phyloP scores from a whole-genome alignment of 2,329 filamentous ascomycete genomes.

The Botrytis fragariae region DNA sequence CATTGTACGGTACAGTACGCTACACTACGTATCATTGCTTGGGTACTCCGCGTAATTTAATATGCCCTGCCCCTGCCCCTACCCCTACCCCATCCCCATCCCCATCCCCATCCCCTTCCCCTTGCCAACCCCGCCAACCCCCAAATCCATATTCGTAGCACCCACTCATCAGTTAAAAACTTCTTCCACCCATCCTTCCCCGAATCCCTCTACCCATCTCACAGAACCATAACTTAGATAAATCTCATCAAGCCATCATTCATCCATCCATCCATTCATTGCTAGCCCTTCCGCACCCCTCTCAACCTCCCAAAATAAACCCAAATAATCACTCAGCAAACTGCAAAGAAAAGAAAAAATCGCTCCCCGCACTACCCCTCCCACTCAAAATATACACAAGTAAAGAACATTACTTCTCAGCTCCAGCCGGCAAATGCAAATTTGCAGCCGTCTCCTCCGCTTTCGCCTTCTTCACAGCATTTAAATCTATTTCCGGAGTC shows the following conservation, averaged over 20 bases:
- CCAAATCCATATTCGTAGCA: neutral
- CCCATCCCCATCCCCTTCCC: neutral
- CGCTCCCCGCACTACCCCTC: neutral
- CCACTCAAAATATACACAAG: neutral
- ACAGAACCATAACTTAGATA: neutral
- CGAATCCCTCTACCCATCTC: neutral
- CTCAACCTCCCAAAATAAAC: neutral
- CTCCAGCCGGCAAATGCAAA: slow-evolving; percentile 20
- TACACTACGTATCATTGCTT: neutral
- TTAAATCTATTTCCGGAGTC: slow-evolving; percentile 26
- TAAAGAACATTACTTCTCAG: slow-evolving; percentile 5
- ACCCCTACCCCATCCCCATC: neutral
- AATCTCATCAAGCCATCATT: neutral
- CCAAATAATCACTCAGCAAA: neutral
- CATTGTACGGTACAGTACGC: neutral
- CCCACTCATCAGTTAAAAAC: neutral
- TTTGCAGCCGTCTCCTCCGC: slow-evolving; percentile 14
- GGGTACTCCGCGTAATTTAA: neutral
- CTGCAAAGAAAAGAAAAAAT: neutral
- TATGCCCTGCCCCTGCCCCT: neutral
- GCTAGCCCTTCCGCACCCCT: neutral
- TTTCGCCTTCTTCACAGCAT: slow-evolving; percentile 18
- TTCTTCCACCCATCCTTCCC: neutral
- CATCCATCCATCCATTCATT: neutral
- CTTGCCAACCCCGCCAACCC: too few relatives aligned